Evolutionary conservation across 768 basidiomycete species (phyloP), one percentile per base, ranked within the genome.

Genomic region (Lactarius psammicola): DNA sequence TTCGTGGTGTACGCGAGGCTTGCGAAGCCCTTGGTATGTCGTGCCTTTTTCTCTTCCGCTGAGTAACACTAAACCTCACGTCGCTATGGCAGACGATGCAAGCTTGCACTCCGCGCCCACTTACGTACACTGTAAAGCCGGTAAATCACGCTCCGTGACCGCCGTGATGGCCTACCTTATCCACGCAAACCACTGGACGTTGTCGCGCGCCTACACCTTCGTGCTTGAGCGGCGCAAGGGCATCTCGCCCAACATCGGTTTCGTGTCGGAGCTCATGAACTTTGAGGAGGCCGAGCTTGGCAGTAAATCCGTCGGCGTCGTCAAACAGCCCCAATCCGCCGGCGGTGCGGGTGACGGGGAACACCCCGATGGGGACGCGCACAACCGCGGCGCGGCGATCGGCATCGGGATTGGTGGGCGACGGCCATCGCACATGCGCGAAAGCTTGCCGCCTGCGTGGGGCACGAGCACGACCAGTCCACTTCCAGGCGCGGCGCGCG

Each of bases 111-210:
- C 89, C 0, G 85, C 92, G 23, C 88, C 94, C 8, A 91, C 91
- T 1, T 98, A 96, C 72, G 95, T 98, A 17, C 96, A 98, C 74
- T 98, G 95, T 78, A 94, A 92, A 77, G 95, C 92, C 6, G 96
- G 95, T 5, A 97, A 95, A 79, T 95, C 93, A 2, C 88, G 96
- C 17, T 95, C 93, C 1, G 95, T 97, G 33, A 97, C 95, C 0
- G 94, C 95, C 15, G 95, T 97, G 46, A 94, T 98, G 80, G 95
- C 93, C 2, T 98, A 97, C 74, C 89, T 98, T 63, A 97, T 98
- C 69, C 95, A 97, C 71, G 92, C 95, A 11, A 95, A 97, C 73
- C 94, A 95, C 73, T 98, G 96, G 96, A 91, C 94, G 23, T 84
- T 98, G 49, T 90, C 93, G 36, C 86, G 86, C 42, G 94, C 96